These are phyloP conservation scores for Striga asiatica DNA, from an alignment of 257 asterid species.

Conservation along the genomic window DNA sequence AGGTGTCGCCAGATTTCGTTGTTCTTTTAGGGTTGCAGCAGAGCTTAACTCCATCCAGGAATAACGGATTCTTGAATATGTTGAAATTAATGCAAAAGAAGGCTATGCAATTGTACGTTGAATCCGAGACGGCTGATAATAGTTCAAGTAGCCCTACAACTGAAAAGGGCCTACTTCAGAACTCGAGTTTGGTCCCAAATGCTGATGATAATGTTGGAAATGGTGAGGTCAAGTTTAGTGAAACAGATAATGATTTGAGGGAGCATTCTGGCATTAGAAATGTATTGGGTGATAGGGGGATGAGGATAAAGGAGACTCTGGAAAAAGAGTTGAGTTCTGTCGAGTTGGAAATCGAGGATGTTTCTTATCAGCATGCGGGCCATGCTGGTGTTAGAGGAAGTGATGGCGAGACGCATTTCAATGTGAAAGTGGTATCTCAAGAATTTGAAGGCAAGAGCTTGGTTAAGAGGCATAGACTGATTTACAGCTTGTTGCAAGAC, in stretches of 20 bases:
- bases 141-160: conserved; percentile 7
- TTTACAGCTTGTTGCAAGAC: conserved; percentile 70
- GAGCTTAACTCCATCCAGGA: conserved; percentile 66
- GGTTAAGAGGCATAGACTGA: conserved; percentile 82
- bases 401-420: conserved; percentile 76
- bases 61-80: conserved; percentile 86
- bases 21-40: conserved; percentile 69
- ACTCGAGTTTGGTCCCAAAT: conserved; percentile 9
- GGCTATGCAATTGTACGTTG: conserved; percentile 53
- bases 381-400: conserved; percentile 65
- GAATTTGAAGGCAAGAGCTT: conserved; percentile 69
- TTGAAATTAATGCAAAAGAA: conserved; percentile 67
- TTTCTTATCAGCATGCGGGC: conserved; percentile 87
- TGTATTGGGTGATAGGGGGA: conserved; percentile 47
- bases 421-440: conserved; percentile 51
- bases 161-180: conserved; percentile 13
- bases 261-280: conserved; percentile 16
- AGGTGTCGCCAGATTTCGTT: conserved; percentile 70
- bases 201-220: conserved; percentile 20
- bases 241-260: conserved; percentile 3
- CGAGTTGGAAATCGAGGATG: conserved; percentile 72
- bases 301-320: conserved; percentile 68
- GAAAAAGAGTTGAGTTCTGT: conserved; percentile 60
- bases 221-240: conserved; percentile 15
- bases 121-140: conserved; percentile 29